Conservation (phyloP, 768 basidiomycete species). For the Lactarius akahatsu region DNA sequence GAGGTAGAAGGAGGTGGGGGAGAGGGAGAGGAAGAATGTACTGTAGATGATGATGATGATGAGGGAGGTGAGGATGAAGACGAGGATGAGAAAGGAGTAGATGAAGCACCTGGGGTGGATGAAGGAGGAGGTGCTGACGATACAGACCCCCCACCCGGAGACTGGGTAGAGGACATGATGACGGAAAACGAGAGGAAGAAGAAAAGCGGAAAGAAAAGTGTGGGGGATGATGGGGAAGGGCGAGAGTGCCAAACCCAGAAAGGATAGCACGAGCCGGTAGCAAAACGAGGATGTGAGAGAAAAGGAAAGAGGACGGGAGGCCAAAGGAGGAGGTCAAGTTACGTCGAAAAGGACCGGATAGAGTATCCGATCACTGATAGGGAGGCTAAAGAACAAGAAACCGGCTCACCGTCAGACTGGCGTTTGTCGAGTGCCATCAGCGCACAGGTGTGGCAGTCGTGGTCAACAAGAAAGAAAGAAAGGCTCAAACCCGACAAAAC, state of each 20-base stretch:
- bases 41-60: conserved; percentile 10
- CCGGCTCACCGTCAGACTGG: neutral
- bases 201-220: neutral
- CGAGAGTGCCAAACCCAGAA: neutral
- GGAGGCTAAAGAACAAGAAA: neutral
- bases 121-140: conserved; percentile 7
- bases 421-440: conserved; percentile 10
- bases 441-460: neutral
- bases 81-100: conserved; percentile 16
- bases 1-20: conserved; percentile 4
- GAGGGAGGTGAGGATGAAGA: conserved; percentile 8
- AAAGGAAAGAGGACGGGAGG: neutral
- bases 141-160: conserved; percentile 2
- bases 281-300: neutral
- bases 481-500: too few species aligned
- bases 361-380: neutral
- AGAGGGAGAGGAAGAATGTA: neutral
- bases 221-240: neutral
- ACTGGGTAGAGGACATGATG: conserved; percentile 8
- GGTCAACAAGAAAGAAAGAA: neutral
- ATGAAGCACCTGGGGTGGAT: conserved; percentile 19
- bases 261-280: neutral
- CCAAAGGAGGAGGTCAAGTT: neutral
- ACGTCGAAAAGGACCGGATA: neutral
- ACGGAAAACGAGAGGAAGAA: neutral